A percentile compares a stretch with the other conserved stretches of the same genome.
Conservation (phyloP, 1,139 yeast species). For the Entelexis sorbosivorans region DNA sequence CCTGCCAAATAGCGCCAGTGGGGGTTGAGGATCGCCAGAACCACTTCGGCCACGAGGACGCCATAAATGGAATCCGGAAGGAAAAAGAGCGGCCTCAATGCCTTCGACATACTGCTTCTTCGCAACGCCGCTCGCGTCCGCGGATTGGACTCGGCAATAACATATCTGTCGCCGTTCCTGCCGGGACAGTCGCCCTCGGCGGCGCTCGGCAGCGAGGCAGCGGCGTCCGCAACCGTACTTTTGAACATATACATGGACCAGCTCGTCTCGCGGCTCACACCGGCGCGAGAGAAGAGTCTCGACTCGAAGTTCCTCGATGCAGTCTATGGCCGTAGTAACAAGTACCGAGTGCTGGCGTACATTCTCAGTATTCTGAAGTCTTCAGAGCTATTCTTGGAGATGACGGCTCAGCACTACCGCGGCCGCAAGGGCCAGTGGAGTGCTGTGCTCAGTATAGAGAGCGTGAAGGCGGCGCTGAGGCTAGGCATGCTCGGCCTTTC, state of each 20-base stretch:
- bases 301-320: slow-evolving; percentile 32
- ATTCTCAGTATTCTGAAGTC: slow-evolving; percentile 30
- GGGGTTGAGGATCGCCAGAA: not conserved
- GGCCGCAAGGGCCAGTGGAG: slow-evolving; percentile 29
- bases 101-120: slow-evolving; percentile 25
- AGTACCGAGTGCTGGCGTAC: slow-evolving; percentile 30
- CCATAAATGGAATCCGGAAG: not conserved
- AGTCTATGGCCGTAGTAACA: slow-evolving; percentile 22
- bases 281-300: slow-evolving; percentile 22
- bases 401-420: slow-evolving; percentile 28
- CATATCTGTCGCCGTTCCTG: slow-evolving; percentile 32
- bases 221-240: slow-evolving; percentile 29
- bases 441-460: slow-evolving; percentile 30
- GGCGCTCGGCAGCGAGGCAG: slow-evolving; percentile 26
- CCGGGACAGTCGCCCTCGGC: slow-evolving; percentile 36
- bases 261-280: slow-evolving; percentile 28
- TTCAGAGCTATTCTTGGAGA: slow-evolving; percentile 34
- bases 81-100: not conserved
- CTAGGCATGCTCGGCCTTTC: slow-evolving; percentile 28
- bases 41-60: not conserved
- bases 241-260: slow-evolving; percentile 34
- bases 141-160: slow-evolving; percentile 32
- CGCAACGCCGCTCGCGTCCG: slow-evolving; percentile 33
- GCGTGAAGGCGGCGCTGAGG: slow-evolving; percentile 30
- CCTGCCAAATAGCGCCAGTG: too few species aligned